These are phyloP conservation scores for Phytophthora agathidicida DNA, from an alignment of 352 stramenopile genomes.

Conservation along the genomic window DNA sequence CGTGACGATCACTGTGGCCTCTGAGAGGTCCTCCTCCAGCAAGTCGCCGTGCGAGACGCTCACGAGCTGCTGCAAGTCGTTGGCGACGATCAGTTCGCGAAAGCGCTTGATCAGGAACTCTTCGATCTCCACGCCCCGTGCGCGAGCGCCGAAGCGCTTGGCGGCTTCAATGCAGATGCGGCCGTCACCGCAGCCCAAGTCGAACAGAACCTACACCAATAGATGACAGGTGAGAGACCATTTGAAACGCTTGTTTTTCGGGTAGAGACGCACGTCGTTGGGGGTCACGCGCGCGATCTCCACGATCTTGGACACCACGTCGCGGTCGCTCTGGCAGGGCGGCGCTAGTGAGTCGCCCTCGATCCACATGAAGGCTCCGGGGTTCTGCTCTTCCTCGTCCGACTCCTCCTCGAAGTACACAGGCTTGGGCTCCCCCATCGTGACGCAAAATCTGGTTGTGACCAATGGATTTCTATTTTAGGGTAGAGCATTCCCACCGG, in stretches of 20 bases:
- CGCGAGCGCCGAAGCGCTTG: constrained; percentile 42
- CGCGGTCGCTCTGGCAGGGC: constrained; percentile 63
- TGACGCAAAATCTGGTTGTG: too few relatives aligned
- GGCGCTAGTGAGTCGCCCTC: constrained; percentile 64
- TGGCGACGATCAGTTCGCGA: constrained; percentile 33
- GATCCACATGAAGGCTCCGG: constrained; percentile 64
- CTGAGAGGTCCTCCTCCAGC: constrained; percentile 52
- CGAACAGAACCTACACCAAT: constrained; percentile 50
- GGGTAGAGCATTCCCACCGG: too few relatives aligned
- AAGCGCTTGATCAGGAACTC: constrained; percentile 59
- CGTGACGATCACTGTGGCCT: constrained; percentile 62
- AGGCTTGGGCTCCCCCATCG: constrained; percentile 26
- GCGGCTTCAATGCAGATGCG: constrained; percentile 66
- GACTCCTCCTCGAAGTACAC: constrained; percentile 38
- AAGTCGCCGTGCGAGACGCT: constrained; percentile 56
- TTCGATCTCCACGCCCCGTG: constrained; percentile 65
- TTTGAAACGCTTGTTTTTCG: too few relatives aligned
- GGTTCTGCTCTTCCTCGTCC: constrained; percentile 50
- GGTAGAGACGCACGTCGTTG: constrained; percentile 53
- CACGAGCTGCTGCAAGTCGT: constrained; percentile 49
- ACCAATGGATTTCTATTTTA: too few relatives aligned
- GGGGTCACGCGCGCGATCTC: constrained; percentile 48
- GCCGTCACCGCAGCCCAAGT: constrained; percentile 65
- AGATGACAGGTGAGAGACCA: too few relatives aligned
- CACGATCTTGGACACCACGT: constrained; percentile 63